Evolutionary conservation across 2,329 filamentous ascomycete species (phyloP).

Genomic region (Tolypocladium amazonense): DNA sequence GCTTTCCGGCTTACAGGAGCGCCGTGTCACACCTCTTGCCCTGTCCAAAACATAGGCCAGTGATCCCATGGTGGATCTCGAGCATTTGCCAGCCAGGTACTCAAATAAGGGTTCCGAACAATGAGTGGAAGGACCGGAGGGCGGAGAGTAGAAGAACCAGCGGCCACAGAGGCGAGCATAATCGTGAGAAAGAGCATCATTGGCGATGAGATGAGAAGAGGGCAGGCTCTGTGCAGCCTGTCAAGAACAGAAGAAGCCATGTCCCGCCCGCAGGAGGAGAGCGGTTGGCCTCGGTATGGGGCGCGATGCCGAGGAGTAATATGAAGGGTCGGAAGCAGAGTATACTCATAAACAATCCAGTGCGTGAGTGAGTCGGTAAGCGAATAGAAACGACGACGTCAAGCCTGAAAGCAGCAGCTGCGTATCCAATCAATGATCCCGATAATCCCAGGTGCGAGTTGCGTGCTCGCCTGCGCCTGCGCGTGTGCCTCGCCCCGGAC

Average conservation of each 20-base stretch:
- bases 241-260: background rate
- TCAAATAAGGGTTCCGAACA: conserved; percentile 50
- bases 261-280: background rate
- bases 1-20: background rate
- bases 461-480: background rate
- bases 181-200: background rate
- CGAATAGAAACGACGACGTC: background rate
- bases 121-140: conserved; percentile 46
- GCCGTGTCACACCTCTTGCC: conserved; percentile 39
- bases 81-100: conserved; percentile 53
- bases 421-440: too few species aligned
- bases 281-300: background rate
- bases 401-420: background rate
- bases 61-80: conserved; percentile 66
- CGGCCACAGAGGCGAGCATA: conserved; percentile 4
- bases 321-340: background rate
- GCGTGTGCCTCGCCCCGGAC: background rate
- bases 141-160: conserved; percentile 39
- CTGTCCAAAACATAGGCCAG: conserved; percentile 83
- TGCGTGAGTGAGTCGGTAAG: background rate
- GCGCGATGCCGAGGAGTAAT: background rate
- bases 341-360: too few species aligned
- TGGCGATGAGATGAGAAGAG: background rate
- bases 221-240: background rate
- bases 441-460: background rate